Evolutionary conservation across 2,329 filamentous ascomycete species (phyloP), one percentile per base, ranked within the genome.

Genomic region (Cryoendolithus antarcticus): DNA sequence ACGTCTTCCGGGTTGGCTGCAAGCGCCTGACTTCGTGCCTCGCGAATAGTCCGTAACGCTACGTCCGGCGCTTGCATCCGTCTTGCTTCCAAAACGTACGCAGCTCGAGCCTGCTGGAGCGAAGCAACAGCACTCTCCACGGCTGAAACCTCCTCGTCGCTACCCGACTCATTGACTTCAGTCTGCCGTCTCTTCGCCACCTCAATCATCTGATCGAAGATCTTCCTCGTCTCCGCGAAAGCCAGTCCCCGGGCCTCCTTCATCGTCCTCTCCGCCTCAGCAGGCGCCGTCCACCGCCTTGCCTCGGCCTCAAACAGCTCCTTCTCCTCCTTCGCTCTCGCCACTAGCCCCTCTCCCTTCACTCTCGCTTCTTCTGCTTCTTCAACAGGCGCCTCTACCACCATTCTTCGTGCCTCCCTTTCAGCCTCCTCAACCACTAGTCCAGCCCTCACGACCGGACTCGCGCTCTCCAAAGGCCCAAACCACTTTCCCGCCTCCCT

Each of bases 401-500:
- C 9, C 24, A 41, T 11, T 19, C 37, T 13, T 29, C 28, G 30
- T 5, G 34, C 39, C 34, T 42, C 32, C 27, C 30, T 32, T 32
- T 42, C 40, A 12, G 35, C 35, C 24, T 34, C 29, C 30, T 12
- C 8, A 11, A 38, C 27, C 2, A 38, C 12, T 19, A 37, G 9
- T 13, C 38, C 31, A 10, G 35, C 35, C 15, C 30, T 31, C 4
- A 42, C 15, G 28, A 19, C 29, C 9, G 36, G 40, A n/a, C 30
- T 21, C 35, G 35, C 35, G 27, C 28, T 28, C 27, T 38, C 40
- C 6, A 34, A 30, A 8, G 40, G 40, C 8, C 47, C 46, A 21
- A 50, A 32, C 30, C 39, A 43, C 30, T 45, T 46, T 31, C 39
- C 32, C 41, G 46, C 50, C 6, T 42, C 45, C 30, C 43, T 51